These are phyloP conservation scores for Penicillium macrosclerotiorum DNA, from an alignment of 495 filamentous ascomycete genomes.

Conservation along the genomic window DNA sequence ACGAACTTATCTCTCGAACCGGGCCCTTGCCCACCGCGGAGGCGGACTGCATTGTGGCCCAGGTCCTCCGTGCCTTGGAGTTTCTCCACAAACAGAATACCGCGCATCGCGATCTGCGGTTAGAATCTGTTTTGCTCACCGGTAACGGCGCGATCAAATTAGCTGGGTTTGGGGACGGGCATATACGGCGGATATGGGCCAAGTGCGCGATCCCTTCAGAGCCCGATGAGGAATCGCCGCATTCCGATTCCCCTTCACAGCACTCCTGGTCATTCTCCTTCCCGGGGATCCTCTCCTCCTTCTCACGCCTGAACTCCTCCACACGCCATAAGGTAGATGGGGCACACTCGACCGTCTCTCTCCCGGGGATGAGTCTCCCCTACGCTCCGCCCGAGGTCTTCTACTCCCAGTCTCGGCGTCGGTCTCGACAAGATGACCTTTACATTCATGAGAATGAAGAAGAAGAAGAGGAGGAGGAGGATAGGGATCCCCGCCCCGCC, in stretches of 20 bases:
- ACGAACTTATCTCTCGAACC: constrained; percentile 79
- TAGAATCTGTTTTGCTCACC: constrained; percentile 94
- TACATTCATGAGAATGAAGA: constrained; percentile 60
- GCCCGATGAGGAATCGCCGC: not conserved
- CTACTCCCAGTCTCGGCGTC: not conserved
- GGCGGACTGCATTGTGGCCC: constrained; percentile 94
- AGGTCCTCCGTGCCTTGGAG: constrained; percentile 93
- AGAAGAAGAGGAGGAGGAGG: constrained; percentile 56
- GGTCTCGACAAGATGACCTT: not conserved
- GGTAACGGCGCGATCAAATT: constrained; percentile 86
- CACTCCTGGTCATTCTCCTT: constrained; percentile 17
- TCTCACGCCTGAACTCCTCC: not conserved
- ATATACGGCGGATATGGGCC: constrained; percentile 45
- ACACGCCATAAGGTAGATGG: constrained; percentile 1
- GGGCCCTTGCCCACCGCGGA: constrained; percentile 66
- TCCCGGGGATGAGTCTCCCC: constrained; percentile 17
- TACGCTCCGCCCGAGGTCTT: constrained; percentile 23
- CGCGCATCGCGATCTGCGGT: constrained; percentile 88
- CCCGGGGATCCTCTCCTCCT: constrained; percentile 9
- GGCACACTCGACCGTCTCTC: constrained; percentile 8
- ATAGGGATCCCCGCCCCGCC: constrained; percentile 80
- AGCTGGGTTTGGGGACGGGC: constrained; percentile 93
- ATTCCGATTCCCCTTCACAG: constrained; percentile 2
- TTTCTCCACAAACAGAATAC: constrained; percentile 95
- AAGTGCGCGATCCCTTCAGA: constrained; percentile 7